Percentiles rank a stretch among this genome's conserved stretches.
These are phyloP conservation scores for Talaromyces sp. DNA, from an alignment of 2,329 filamentous ascomycete genomes.

Conservation along the genomic window DNA sequence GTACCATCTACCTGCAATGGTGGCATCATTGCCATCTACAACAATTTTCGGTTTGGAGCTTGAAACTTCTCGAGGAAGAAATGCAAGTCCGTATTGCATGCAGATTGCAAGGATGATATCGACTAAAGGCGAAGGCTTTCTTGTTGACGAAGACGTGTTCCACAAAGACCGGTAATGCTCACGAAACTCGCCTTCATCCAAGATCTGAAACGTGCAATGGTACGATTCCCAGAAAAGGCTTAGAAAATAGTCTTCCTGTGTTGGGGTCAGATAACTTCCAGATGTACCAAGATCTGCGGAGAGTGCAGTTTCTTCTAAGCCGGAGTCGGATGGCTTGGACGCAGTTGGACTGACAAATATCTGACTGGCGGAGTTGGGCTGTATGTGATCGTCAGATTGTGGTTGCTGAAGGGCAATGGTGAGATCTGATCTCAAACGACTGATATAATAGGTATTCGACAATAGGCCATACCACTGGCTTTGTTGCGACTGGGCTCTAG, in stretches of 20 bases:
- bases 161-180: slow-evolving; percentile 46
- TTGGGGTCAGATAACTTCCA: slow-evolving; percentile 33
- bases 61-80: slow-evolving; percentile 16
- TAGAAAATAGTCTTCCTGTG: slow-evolving; percentile 49
- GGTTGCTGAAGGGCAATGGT: slow-evolving; percentile 32
- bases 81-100: slow-evolving; percentile 47
- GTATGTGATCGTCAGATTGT: slow-evolving; percentile 30
- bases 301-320: slow-evolving; percentile 14
- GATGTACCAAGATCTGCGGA: slow-evolving; percentile 17
- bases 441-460: slow-evolving; percentile 48
- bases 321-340: slow-evolving; percentile 7
- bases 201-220: slow-evolving; percentile 42
- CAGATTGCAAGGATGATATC: slow-evolving; percentile 54
- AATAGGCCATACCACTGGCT: slow-evolving; percentile 46
- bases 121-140: slow-evolving; percentile 49
- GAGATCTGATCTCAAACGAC: slow-evolving; percentile 41
- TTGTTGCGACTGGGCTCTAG: slow-evolving; percentile 35
- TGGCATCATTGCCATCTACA: slow-evolving; percentile 35
- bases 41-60: slow-evolving; percentile 12
- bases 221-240: slow-evolving; percentile 50
- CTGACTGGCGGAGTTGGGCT: slow-evolving; percentile 28
- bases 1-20: slow-evolving; percentile 46
- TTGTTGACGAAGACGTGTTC: slow-evolving; percentile 24
- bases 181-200: slow-evolving; percentile 47
- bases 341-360: slow-evolving; percentile 20